Evolutionary conservation across 2,329 filamentous ascomycete species (phyloP).

Genomic region (Hymenoscyphus repandus): DNA sequence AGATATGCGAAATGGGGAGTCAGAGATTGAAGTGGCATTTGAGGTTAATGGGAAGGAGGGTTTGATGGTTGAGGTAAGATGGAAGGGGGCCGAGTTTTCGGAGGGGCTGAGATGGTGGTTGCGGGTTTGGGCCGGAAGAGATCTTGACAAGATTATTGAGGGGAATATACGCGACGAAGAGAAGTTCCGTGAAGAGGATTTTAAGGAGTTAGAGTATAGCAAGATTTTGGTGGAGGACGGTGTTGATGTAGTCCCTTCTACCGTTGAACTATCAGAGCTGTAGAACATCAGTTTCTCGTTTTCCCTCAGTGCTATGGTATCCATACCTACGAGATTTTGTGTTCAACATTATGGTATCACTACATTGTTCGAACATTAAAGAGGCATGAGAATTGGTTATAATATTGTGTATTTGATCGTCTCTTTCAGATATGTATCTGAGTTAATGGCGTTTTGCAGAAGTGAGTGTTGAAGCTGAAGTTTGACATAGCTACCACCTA

Average conservation of each 20-base stretch:
- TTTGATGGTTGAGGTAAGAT: conserved; percentile 4
- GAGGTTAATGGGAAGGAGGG: conserved; percentile 17
- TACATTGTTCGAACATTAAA: no score
- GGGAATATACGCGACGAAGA: neutral
- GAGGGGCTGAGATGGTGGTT: neutral
- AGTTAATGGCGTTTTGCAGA: no score
- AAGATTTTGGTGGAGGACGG: neutral
- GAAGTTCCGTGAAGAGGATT: neutral
- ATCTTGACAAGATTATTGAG: neutral
- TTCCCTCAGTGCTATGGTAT: no score
- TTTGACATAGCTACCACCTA: no score
- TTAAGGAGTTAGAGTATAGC: neutral
- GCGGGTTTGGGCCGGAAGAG: neutral
- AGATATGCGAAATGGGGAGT: conserved; percentile 31
- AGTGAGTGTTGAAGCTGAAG: no score
- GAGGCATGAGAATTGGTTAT: no score
- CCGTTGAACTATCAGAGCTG: no score
- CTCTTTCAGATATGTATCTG: no score
- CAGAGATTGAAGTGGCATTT: conserved; percentile 16
- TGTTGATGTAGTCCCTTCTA: neutral
- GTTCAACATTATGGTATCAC: no score
- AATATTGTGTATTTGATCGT: no score
- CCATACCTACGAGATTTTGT: no score
- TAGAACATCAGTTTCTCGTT: no score
- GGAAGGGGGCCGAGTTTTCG: neutral